A percentile compares a stretch with the other conserved stretches of the same genome.
Evolutionary conservation across 164 flowering plant genomes (phyloP).

Genomic region (Litsea cubeba): DNA sequence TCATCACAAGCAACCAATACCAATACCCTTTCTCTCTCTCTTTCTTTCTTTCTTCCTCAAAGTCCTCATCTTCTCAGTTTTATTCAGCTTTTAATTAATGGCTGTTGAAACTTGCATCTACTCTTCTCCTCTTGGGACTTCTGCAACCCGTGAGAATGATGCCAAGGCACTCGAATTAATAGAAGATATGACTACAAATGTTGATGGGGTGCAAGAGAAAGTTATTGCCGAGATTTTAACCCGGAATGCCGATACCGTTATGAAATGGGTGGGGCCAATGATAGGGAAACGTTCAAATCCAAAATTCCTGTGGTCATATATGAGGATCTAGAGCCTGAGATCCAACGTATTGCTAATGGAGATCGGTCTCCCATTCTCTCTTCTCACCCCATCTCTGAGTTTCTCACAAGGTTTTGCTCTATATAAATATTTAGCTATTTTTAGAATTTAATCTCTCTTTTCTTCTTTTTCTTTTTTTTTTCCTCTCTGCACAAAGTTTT

Average conservation of each 20-base stretch:
- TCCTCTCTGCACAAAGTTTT: background rate
- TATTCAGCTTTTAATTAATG: conserved; percentile 11
- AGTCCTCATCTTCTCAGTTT: background rate
- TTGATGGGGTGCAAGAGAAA: conserved; percentile 29
- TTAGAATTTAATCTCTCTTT: too few species aligned
- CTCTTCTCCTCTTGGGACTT: conserved; percentile 19
- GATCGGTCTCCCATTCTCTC: conserved; percentile 38
- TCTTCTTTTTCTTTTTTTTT: too few species aligned
- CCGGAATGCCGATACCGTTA: conserved; percentile 28
- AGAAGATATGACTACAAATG: conserved; percentile 35
- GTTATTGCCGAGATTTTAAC: conserved; percentile 31
- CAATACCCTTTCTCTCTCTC: conserved; percentile 7
- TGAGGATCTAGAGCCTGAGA: conserved; percentile 38
- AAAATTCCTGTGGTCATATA: conserved; percentile 32
- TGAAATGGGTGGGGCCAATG: conserved; percentile 21
- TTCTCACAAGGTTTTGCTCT: conserved; percentile 32
- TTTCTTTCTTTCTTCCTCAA: background rate
- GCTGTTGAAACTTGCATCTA: conserved; percentile 22
- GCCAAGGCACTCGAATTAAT: conserved; percentile 36
- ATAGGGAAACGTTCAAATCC: conserved; percentile 34
- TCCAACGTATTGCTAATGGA: conserved; percentile 44
- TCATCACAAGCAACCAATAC: background rate
- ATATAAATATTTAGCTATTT: too few species aligned
- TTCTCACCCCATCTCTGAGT: conserved; percentile 38
- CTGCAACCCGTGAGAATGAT: conserved; percentile 25